These are phyloP conservation scores for Anethum foeniculum DNA, from an alignment of 140 eudicot genomes.

Conservation along the genomic window DNA sequence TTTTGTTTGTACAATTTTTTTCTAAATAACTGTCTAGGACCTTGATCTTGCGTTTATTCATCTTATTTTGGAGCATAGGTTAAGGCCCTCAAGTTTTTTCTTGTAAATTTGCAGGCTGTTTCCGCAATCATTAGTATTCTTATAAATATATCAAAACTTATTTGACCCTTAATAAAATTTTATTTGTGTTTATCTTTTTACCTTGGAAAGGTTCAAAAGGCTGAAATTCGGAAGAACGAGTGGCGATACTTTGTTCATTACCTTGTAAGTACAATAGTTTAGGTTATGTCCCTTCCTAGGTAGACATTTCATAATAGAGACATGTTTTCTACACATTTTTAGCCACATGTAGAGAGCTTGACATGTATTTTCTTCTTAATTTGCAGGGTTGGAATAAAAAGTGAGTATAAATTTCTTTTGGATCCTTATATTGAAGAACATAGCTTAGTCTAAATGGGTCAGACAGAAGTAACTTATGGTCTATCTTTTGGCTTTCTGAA, in stretches of 20 bases:
- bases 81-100: not conserved
- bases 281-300: constrained; percentile 6
- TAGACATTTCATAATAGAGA: not conserved
- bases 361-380: constrained; percentile 11
- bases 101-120: not conserved
- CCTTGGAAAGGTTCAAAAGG: constrained; percentile 61
- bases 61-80: not conserved
- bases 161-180: constrained; percentile 8
- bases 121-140: not conserved
- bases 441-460: constrained; percentile 4
- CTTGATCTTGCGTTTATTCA: not conserved
- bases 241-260: constrained; percentile 89
- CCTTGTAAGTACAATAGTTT: constrained; percentile 57
- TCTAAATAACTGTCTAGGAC: not conserved
- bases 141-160: not conserved
- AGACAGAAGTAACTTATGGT: not conserved
- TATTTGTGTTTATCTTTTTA: constrained; percentile 13
- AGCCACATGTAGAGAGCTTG: not conserved
- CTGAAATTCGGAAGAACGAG: constrained; percentile 69
- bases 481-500: not conserved
- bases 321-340: not conserved
- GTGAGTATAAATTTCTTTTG: constrained; percentile 35
- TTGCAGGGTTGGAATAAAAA: constrained; percentile 97
- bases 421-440: constrained; percentile 11
- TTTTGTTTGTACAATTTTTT: not conserved